Conservation (phyloP, 2,329 filamentous ascomycete species). For the Trichoderma citrinoviride region DNA sequence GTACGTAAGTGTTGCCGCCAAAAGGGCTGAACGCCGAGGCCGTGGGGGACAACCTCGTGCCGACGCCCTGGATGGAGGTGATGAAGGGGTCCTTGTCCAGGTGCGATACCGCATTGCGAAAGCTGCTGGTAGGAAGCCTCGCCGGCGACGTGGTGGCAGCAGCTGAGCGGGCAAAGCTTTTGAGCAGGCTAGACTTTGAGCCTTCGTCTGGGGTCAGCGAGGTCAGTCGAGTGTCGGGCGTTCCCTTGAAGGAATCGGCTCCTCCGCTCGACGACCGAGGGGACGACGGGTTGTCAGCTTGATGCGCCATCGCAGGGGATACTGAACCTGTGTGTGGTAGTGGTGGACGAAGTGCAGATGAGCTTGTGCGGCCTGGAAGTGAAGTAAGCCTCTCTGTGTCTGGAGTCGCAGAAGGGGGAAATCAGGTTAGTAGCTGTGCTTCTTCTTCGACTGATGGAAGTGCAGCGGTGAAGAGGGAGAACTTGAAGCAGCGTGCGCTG, state of each 20-base stretch:
- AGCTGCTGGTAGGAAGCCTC: slow-evolving; percentile 29
- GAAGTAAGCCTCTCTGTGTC: neutral
- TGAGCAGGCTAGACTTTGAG: slow-evolving; percentile 42
- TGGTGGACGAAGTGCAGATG: neutral
- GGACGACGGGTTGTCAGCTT: slow-evolving; percentile 46
- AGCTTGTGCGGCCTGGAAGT: neutral
- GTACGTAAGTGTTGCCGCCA: slow-evolving; percentile 21
- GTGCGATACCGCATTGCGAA: slow-evolving; percentile 27
- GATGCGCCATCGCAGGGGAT: slow-evolving; percentile 38
- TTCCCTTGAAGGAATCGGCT: slow-evolving; percentile 58
- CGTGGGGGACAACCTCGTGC: slow-evolving; percentile 58
- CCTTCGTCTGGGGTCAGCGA: slow-evolving; percentile 61
- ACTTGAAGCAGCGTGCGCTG: neutral
- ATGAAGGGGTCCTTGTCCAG: slow-evolving; percentile 56
- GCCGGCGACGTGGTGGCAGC: slow-evolving; percentile 34
- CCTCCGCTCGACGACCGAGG: slow-evolving; percentile 52
- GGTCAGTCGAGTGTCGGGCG: slow-evolving; percentile 63
- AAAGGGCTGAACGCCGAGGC: slow-evolving; percentile 60
- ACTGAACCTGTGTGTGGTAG: neutral
- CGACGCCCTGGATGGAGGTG: slow-evolving; percentile 36
- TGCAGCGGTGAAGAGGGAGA: neutral
- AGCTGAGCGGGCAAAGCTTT: slow-evolving; percentile 33
- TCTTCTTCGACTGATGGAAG: neutral
- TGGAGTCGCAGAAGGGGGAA: neutral
- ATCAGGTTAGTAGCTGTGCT: neutral